phyloP scores from a whole-genome alignment of 768 basidiomycete genomes.

The Amyloporia xantha region DNA sequence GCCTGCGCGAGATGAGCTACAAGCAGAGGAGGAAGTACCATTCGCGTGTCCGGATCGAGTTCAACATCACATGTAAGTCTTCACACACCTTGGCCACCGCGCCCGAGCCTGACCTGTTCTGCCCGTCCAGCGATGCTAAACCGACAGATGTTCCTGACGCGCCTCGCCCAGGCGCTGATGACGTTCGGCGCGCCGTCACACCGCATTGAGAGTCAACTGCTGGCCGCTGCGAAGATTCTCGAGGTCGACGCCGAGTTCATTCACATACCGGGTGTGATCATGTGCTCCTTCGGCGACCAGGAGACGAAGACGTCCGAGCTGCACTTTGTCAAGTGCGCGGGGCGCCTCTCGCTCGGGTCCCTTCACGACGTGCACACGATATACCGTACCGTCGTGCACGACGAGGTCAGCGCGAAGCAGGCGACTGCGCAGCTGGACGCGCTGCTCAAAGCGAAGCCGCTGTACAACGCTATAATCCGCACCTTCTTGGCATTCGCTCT shows the following conservation, averaged over 20 bases:
- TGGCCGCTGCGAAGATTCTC: constrained; percentile 81
- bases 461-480: constrained; percentile 57
- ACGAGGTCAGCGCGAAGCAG: constrained; percentile 78
- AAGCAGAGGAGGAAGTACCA: constrained; percentile 58
- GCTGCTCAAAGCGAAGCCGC: constrained; percentile 55
- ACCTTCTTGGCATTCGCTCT: constrained; percentile 64
- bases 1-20: constrained; percentile 60
- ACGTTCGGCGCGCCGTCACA: constrained; percentile 90
- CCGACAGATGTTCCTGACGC: constrained; percentile 81
- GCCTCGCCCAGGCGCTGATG: constrained; percentile 83
- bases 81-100: constrained; percentile 1
- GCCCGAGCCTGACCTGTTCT: neutral
- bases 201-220: constrained; percentile 87
- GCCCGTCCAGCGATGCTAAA: constrained; percentile 59
- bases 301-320: constrained; percentile 88
- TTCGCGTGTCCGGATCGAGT: constrained; percentile 61
- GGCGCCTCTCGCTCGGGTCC: constrained; percentile 74
- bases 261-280: constrained; percentile 73
- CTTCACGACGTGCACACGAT: constrained; percentile 80
- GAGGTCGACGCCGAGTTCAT: constrained; percentile 91
- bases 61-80: constrained; percentile 63
- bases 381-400: constrained; percentile 86
- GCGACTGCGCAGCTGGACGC: constrained; percentile 59
- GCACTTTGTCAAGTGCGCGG: constrained; percentile 77
- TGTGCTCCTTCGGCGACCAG: constrained; percentile 85